phyloP scores from a whole-genome alignment of 371 early-diverging fungal genomes.

The Apophysomyces trapeziformis region DNA sequence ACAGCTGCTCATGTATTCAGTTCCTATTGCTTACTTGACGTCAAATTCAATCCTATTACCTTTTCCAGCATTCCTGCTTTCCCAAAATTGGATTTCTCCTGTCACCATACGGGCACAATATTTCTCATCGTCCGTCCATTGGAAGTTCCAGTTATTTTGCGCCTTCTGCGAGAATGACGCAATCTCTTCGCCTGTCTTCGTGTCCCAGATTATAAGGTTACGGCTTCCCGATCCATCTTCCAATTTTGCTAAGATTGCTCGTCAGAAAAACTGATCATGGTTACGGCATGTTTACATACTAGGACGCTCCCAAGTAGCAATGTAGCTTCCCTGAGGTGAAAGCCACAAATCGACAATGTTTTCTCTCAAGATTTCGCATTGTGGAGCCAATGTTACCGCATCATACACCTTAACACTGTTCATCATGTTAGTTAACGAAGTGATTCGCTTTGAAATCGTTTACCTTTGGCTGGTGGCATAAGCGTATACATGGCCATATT shows the following conservation, averaged over 20 bases:
- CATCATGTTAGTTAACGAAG: background rate
- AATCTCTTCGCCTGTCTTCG: conserved; percentile 69
- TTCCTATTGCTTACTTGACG: background rate
- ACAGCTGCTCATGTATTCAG: conserved; percentile 27
- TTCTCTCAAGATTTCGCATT: conserved; percentile 68
- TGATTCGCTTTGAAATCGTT: conserved; percentile 9
- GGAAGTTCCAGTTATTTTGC: conserved; percentile 80
- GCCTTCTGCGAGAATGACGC: conserved; percentile 83
- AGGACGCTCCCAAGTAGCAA: conserved; percentile 89
- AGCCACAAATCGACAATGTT: conserved; percentile 86
- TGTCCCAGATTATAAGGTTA: conserved; percentile 84
- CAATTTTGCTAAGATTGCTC: conserved; percentile 57
- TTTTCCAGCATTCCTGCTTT: conserved; percentile 68
- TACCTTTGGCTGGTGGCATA: conserved; percentile 75
- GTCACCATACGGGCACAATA: conserved; percentile 86
- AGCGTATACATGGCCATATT: conserved; percentile 80
- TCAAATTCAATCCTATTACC: conserved; percentile 28
- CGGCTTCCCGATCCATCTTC: conserved; percentile 69
- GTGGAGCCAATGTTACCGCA: conserved; percentile 61
- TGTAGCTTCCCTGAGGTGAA: conserved; percentile 88
- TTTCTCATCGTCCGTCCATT: conserved; percentile 93
- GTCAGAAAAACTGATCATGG: background rate
- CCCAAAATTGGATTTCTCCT: conserved; percentile 90
- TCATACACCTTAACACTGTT: conserved; percentile 77
- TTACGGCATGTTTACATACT: conserved; percentile 51